These are phyloP conservation scores for Xylariaceae sp. DNA, from an alignment of 2,329 filamentous ascomycete genomes.

Conservation along the genomic window DNA sequence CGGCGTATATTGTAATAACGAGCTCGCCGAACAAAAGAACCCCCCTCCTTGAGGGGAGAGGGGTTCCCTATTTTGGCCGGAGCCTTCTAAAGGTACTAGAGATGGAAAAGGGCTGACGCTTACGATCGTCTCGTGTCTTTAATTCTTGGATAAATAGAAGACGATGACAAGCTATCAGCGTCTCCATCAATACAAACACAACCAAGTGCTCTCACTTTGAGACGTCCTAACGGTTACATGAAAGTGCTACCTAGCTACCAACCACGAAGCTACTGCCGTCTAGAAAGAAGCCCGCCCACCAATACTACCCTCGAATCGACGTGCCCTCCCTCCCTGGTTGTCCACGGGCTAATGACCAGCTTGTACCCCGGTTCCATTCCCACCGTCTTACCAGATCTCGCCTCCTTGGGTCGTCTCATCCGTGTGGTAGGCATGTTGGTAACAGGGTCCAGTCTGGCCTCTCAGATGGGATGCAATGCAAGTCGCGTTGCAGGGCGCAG, in stretches of 20 bases:
- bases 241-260: not conserved
- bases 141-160: not conserved
- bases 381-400: not conserved
- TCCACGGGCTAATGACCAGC: not conserved
- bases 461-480: conserved; percentile 1
- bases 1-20: conserved; percentile 14
- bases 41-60: conserved; percentile 2
- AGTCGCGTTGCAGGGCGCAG: not conserved
- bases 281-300: not conserved
- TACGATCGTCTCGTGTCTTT: not conserved
- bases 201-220: not conserved
- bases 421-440: not conserved
- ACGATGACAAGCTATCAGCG: not conserved
- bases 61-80: not conserved
- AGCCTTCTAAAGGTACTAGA: not conserved
- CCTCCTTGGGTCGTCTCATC: not conserved
- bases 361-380: not conserved
- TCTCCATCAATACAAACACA: not conserved
- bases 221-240: not conserved
- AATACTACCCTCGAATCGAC: not conserved
- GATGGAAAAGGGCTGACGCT: not conserved
- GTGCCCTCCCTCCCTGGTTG: not conserved
- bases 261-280: not conserved
- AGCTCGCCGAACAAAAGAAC: not conserved
- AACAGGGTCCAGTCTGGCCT: not conserved